These are phyloP conservation scores for Leccinellum luteum DNA, from an alignment of 768 basidiomycete genomes.

Conservation along the genomic window DNA sequence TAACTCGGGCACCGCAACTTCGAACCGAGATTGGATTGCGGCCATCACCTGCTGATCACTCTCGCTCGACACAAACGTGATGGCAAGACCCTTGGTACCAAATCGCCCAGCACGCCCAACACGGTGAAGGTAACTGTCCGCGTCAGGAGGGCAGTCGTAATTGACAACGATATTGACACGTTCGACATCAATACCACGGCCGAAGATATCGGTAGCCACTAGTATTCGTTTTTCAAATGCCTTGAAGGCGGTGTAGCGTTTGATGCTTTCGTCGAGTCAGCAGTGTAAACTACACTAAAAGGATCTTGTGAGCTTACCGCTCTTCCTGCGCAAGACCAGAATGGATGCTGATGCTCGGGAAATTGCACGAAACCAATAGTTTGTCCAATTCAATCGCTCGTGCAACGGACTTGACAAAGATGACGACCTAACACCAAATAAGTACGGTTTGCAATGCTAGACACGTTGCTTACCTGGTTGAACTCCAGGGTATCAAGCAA, in stretches of 20 bases:
- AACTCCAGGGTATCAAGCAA: conserved; percentile 94
- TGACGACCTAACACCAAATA: conserved; percentile 72
- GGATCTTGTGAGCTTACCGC: conserved; percentile 57
- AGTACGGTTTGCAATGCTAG: background rate
- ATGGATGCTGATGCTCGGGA: conserved; percentile 97
- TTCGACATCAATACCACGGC: conserved; percentile 98
- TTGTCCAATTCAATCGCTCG: conserved; percentile 97
- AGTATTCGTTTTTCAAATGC: conserved; percentile 99
- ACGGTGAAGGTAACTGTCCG: conserved; percentile 97
- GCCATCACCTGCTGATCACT: conserved; percentile 92
- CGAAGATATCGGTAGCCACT: conserved; percentile 98
- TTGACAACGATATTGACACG: conserved; percentile 99
- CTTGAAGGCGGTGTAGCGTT: conserved; percentile 96
- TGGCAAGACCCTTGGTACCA: conserved; percentile 98
- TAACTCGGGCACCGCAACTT: conserved; percentile 93
- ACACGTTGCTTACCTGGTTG: conserved; percentile 70
- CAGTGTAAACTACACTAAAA: background rate
- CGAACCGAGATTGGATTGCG: conserved; percentile 93
- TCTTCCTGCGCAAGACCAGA: conserved; percentile 94
- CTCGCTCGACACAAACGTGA: conserved; percentile 94
- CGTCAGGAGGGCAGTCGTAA: conserved; percentile 96
- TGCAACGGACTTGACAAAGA: conserved; percentile 98
- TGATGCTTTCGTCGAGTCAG: conserved; percentile 56
- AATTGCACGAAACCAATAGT: conserved; percentile 93
- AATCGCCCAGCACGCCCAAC: conserved; percentile 99